Conservation (phyloP, 176 grass and related monocot genomes). For the Bothriochloa decipiens region DNA sequence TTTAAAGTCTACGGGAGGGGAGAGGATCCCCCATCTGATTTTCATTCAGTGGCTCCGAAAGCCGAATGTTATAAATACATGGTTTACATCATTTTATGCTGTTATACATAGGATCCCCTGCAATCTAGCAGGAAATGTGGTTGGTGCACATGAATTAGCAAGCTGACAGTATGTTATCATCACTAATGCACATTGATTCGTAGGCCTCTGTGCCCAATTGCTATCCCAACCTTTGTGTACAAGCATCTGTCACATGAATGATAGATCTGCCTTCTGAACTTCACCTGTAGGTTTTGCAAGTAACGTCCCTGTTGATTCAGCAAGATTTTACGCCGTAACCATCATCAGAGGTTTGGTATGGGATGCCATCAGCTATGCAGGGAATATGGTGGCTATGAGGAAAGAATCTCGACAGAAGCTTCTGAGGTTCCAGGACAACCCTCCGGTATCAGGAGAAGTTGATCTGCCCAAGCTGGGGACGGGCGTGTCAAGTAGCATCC, state of each 20-base stretch:
- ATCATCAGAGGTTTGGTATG: constrained; percentile 57
- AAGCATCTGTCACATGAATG: constrained; percentile 26
- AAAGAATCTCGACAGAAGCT: constrained; percentile 59
- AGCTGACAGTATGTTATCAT: not conserved
- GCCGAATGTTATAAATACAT: too few relatives aligned
- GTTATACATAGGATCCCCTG: not conserved
- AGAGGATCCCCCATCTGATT: too few relatives aligned
- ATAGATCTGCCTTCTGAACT: constrained; percentile 15
- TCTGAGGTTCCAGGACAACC: constrained; percentile 47
- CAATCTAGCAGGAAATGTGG: constrained; percentile 13
- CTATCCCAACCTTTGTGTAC: not conserved
- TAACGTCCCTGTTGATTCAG: constrained; percentile 52
- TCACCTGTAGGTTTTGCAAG: constrained; percentile 51
- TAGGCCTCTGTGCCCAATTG: not conserved
- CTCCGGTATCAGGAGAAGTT: constrained; percentile 45
- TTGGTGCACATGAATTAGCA: constrained; percentile 12
- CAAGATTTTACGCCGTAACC: constrained; percentile 48
- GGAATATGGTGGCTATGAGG: constrained; percentile 44
- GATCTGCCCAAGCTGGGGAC: constrained; percentile 60
- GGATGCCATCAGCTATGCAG: constrained; percentile 54
- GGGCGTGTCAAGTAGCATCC: constrained; percentile 56
- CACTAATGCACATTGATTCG: not conserved
- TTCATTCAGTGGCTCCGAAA: too few relatives aligned
- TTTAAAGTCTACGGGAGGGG: too few relatives aligned
- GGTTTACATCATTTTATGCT: too few relatives aligned